Evolutionary conservation across 2,329 filamentous ascomycete genomes (phyloP), one percentile per base, ranked within the genome.

Genomic region (Amauroascus niger): DNA sequence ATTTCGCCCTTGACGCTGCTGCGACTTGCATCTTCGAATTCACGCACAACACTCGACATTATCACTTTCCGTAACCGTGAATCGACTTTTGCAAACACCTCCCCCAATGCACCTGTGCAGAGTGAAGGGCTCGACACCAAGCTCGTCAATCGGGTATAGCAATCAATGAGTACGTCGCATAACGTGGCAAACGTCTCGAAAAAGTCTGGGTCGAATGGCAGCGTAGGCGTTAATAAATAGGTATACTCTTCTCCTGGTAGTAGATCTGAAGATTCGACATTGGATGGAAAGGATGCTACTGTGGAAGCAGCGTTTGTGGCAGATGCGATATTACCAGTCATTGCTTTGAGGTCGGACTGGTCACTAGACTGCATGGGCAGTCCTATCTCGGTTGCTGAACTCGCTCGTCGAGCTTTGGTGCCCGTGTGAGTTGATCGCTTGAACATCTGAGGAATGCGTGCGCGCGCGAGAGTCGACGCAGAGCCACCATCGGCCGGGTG

Each of bases 201-300:
- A 64, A 95, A 98, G 70, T 98, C 93, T 0, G 93, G 93, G 59
- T 97, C 90, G 65, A 98, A 98, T 0, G 93, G 93, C 46, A 98
- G 73, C 14, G 83, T 85, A 0, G 93, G 93, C n/a, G 91, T 97
- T 18, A 96, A 78, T 1, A 98, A 77, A 67, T 91, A 84, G 0
- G 83, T 82, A 68, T 96, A 98, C 63, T 94, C 88, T 65, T 95
- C 89, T 35, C 89, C 88, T 0, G 86, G 84, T 0, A 87, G 73
- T 22, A 88, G 76, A 58, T 88, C 86, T 6, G 65, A 70, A 53
- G 71, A 70, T 58, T 77, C 80, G 49, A 76, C 78, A 52, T 69
- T 64, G 26, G 63, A 58, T n/a, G 71, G 65, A 50, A 72, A 69
- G 24, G 70, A 68, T 6, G 66, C 62, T 22, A 45, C 41, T 16